Evolutionary conservation across 2,329 filamentous ascomycete species (phyloP), one percentile per base, ranked within the genome.

Genomic region (Venturia asperata): DNA sequence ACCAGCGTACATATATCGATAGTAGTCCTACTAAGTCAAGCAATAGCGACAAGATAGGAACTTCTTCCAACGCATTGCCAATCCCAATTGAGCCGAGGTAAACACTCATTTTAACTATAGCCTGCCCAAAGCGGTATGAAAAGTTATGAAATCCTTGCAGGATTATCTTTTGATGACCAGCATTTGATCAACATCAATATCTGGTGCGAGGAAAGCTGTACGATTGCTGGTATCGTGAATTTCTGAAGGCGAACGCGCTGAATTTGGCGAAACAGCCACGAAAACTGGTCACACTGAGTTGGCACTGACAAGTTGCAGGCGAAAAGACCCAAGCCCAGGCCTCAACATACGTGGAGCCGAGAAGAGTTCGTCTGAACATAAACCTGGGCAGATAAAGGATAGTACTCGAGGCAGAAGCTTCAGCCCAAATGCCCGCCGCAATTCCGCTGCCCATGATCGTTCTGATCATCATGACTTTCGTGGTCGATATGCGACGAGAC

Each of bases 321-420:
- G 52, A 19, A 58, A 58, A 39, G 30, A 58, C 24, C 5, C 30
- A 7, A 37, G 52, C 30, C 52, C 52, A 11, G 30, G 52, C 17
- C 30, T 58, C 5, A 58, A 58, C 19, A 58, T 58, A 58, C 27
- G 52, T 37, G 52, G 52, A 58, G 52, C 52, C 30, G 30, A 58
- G 27, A 58, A 58, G 52, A 37, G 30, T 58, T 37, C 7, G 27
- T 27, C 27, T n/a, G 30, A n/a, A 9, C 52, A 37, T 30, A 58
- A 15, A 58, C 19, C 37, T 37, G 30, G 30, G 15, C 52, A 58
- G 27, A 15, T 17, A 5, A 58, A 17, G 10, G 7, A 56, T 21
- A 34, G 15, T 56, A 37, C 52, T 58, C 52, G 52, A 9, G 15
- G 27, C 52, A 58, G 27, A 61, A 60, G 63, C 65, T 55, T 34